Evolutionary conservation across 1,284 basidiomycete genomes (phyloP).

Genomic region (Rhizoctonia solani): DNA sequence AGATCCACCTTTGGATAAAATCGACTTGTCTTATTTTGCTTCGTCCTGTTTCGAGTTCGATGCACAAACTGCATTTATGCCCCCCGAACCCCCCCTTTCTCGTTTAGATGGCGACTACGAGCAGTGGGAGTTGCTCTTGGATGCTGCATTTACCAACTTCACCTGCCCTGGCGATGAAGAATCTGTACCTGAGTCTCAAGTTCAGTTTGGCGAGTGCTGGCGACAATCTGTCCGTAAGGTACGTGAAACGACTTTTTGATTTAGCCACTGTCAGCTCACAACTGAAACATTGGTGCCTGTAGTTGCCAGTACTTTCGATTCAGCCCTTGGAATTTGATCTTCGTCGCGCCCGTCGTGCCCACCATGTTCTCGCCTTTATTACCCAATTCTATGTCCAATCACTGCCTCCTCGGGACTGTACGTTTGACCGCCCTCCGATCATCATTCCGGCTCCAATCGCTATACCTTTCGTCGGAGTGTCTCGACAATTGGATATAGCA

Average conservation of each 20-base stretch:
- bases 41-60: conserved; percentile 57
- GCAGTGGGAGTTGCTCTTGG: conserved; percentile 50
- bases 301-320: conserved; percentile 45
- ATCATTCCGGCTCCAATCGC: conserved; percentile 51
- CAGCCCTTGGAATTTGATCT: conserved; percentile 42
- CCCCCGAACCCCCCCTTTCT: conserved; percentile 50
- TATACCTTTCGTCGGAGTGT: conserved; percentile 51
- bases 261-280: not conserved
- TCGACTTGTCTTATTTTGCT: conserved; percentile 22
- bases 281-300: conserved; percentile 11
- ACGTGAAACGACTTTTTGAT: conserved; percentile 15
- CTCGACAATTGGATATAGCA: conserved; percentile 55
- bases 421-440: conserved; percentile 35
- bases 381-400: conserved; percentile 58
- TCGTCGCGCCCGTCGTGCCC: conserved; percentile 51
- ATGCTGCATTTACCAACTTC: conserved; percentile 42
- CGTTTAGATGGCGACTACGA: conserved; percentile 46
- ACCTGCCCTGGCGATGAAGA: conserved; percentile 42
- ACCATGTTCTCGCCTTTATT: conserved; percentile 57
- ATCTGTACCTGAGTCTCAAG: conserved; percentile 41
- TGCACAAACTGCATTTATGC: conserved; percentile 57
- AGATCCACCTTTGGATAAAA: not conserved
- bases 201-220: conserved; percentile 44
- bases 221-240: conserved; percentile 46
- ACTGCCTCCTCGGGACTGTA: conserved; percentile 39